Percentiles rank a stretch among this genome's conserved stretches.
Conservation (phyloP, 2,329 filamentous ascomycete genomes). For the Fusarium pseudocircinatum region DNA sequence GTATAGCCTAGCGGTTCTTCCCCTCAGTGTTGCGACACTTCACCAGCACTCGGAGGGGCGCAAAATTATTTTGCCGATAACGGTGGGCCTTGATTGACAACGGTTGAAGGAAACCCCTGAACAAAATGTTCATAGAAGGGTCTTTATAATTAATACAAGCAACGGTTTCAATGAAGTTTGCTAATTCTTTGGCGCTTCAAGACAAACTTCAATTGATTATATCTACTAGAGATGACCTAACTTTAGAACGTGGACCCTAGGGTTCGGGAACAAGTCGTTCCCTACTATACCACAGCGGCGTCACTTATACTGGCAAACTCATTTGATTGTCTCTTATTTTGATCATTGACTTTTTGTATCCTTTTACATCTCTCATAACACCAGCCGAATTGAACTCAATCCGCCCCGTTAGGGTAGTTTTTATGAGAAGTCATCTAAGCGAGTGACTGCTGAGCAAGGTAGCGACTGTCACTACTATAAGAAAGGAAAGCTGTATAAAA, state of each 20-base stretch:
- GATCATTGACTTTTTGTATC: conserved; percentile 20
- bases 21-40: conserved; percentile 26
- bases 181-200: background rate
- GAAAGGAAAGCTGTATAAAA: conserved; percentile 34
- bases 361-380: conserved; percentile 16
- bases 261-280: background rate
- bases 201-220: background rate
- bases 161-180: too few species aligned
- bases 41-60: conserved; percentile 1
- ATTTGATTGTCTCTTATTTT: conserved; percentile 4
- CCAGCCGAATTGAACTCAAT: conserved; percentile 11
- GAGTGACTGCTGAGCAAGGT: conserved; percentile 34
- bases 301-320: background rate
- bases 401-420: background rate
- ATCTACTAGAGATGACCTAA: background rate
- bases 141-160: background rate
- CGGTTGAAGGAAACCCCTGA: background rate
- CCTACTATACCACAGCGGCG: background rate
- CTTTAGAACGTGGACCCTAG: background rate
- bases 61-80: conserved; percentile 33
- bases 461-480: conserved; percentile 35
- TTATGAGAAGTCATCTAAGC: conserved; percentile 32
- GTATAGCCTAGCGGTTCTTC: conserved; percentile 34
- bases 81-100: background rate
- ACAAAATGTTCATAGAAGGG: background rate